A percentile compares a stretch with the other conserved stretches of the same genome.
phyloP scores from a whole-genome alignment of 345 rosid species.

The Clausena lansium region DNA sequence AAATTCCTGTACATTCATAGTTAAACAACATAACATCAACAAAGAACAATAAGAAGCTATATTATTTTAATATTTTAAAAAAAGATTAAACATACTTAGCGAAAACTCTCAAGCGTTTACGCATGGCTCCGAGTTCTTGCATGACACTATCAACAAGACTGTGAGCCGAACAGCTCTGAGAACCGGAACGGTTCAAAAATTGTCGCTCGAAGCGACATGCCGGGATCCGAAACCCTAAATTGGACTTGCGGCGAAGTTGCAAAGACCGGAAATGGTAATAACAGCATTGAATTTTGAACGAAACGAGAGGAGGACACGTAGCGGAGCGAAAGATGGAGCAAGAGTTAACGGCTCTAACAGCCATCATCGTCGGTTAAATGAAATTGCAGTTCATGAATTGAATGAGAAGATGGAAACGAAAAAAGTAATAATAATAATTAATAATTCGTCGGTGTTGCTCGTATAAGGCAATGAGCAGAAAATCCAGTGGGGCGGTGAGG shows the following conservation, averaged over 20 bases:
- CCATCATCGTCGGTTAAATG: conserved; percentile 37
- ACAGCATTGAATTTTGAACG: conserved; percentile 33
- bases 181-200: conserved; percentile 13
- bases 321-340: conserved; percentile 47
- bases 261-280: conserved; percentile 35
- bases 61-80: background rate
- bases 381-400: conserved; percentile 12
- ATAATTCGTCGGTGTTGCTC: background rate
- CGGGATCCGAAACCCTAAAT: conserved; percentile 28
- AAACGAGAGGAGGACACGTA: conserved; percentile 40
- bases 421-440: too few species aligned
- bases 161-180: conserved; percentile 44
- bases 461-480: background rate
- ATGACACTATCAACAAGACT: conserved; percentile 66
- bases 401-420: background rate
- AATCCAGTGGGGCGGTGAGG: background rate
- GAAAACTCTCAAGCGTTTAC: conserved; percentile 48
- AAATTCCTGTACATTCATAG: background rate
- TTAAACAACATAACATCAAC: conserved; percentile 1
- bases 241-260: conserved; percentile 30
- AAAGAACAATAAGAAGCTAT: background rate
- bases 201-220: conserved; percentile 23
- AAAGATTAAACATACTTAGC: conserved; percentile 48
- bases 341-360: conserved; percentile 54
- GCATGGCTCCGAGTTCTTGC: conserved; percentile 54